A percentile compares a stretch with the other conserved stretches of the same genome.
phyloP scores from a whole-genome alignment of 2,329 filamentous ascomycete genomes.

The Capronia americana region DNA sequence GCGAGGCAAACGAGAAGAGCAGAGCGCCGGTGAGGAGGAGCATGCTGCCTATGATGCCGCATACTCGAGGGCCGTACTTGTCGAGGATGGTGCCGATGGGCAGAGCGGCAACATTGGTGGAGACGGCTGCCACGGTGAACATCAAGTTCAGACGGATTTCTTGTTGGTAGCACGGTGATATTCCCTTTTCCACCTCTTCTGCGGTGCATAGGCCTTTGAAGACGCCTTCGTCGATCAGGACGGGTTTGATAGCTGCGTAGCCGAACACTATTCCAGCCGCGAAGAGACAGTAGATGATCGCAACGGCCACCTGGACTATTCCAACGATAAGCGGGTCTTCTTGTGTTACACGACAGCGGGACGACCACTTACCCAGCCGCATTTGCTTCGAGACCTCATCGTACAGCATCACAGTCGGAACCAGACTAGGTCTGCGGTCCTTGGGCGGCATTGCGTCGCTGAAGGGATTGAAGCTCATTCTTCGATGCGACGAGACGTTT shows the following conservation, averaged over 20 bases:
- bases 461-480: constrained; percentile 53
- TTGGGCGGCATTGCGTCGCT: constrained; percentile 47
- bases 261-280: constrained; percentile 82
- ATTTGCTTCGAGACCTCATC: constrained; percentile 60
- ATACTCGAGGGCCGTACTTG: constrained; percentile 77
- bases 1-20: constrained; percentile 71
- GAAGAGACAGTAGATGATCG: constrained; percentile 75
- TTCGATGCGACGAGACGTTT: constrained; percentile 45
- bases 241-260: constrained; percentile 82
- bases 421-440: constrained; percentile 41
- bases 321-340: constrained; percentile 27
- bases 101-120: constrained; percentile 84
- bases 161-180: constrained; percentile 64
- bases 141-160: constrained; percentile 78
- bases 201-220: constrained; percentile 70
- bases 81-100: constrained; percentile 87
- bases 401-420: constrained; percentile 32
- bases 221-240: constrained; percentile 74
- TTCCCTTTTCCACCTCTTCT: constrained; percentile 57
- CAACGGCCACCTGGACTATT: constrained; percentile 71
- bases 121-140: constrained; percentile 89
- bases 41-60: constrained; percentile 72
- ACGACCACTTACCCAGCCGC: constrained; percentile 57
- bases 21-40: constrained; percentile 73
- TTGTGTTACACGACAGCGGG: background rate